Percentiles rank a stretch among this genome's conserved stretches.
Conservation (phyloP, 2,329 filamentous ascomycete species). For the Scopulariopsis brevicaulis region DNA sequence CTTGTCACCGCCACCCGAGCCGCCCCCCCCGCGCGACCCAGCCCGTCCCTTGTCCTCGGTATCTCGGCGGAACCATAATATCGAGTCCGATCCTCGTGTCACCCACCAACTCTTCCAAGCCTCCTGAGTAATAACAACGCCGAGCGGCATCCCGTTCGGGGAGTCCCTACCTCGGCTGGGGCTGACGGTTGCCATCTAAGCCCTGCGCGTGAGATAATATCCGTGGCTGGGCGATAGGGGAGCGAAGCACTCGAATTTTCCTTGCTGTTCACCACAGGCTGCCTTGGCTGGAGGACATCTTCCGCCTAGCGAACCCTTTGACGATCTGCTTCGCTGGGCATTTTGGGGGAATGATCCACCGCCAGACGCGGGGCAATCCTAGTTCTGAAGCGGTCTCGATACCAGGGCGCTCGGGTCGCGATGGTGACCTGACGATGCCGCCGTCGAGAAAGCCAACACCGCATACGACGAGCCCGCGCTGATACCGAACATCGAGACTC, state of each 20-base stretch:
- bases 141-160: background rate
- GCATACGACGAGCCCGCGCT: background rate
- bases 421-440: background rate
- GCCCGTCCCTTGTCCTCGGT: background rate
- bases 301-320: background rate
- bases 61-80: background rate
- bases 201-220: background rate
- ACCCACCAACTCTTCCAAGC: background rate
- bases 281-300: background rate
- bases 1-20: background rate
- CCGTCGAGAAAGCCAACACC: background rate
- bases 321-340: background rate
- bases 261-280: background rate
- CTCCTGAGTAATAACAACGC: too few species aligned
- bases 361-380: background rate
- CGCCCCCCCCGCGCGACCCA: too few species aligned
- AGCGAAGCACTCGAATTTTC: background rate
- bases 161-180: background rate
- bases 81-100: background rate
- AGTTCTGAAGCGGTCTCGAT: background rate
- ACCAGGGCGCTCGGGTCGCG: background rate
- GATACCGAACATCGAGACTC: background rate
- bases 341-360: background rate
- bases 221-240: background rate
- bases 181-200: background rate